Evolutionary conservation across 495 filamentous ascomycete species (phyloP), one percentile per base, ranked within the genome.

Genomic region (Penicillium lagena): DNA sequence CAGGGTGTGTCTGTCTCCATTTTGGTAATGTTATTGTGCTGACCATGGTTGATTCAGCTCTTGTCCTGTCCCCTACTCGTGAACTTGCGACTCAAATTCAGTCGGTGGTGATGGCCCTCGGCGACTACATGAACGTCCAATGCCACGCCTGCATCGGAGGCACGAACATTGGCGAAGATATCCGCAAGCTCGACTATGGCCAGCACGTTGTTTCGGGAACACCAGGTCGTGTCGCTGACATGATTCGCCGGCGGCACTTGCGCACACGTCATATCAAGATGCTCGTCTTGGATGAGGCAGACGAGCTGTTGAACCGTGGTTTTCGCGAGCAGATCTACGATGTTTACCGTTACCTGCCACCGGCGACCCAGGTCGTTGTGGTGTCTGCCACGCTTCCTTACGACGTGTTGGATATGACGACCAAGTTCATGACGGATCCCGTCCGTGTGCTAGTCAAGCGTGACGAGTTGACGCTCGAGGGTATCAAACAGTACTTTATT

Each of bases 261-360:
- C 86, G 88, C 63, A 97, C 93, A 14, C 85, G 88, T 31, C 75
- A 87, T 66, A 97, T 99, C 73, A 99, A 99, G 79, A 97, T 99
- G 88, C 80, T 99, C 30, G 90, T 99, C 35, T 83, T 99, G 40
- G 93, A 99, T 60, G 93, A 99, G 66, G 93, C 93, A 40, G 93
- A 99, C 56, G 93, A 99, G 61, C 70, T 87, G 50, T 68, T 90
- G 31, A 87, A 96, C 68, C 87, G 89, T 37, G 93, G 93, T 56
- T 99, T 99, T 78, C 82, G 88, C 45, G 93, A 99, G 73, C 93
- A 99, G 68, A 99, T 99, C 67, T 97, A 99, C 74, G 93, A 99
- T 58, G 89, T 99, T 38, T 99, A 95, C 75, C 90, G 90, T 50
- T 91, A 95, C 51, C 83, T 99, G 5, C 93, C 93, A 0, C 94